Base-by-base conservation (phyloP, 306 rosid species). In the Quercus robur region DNA sequence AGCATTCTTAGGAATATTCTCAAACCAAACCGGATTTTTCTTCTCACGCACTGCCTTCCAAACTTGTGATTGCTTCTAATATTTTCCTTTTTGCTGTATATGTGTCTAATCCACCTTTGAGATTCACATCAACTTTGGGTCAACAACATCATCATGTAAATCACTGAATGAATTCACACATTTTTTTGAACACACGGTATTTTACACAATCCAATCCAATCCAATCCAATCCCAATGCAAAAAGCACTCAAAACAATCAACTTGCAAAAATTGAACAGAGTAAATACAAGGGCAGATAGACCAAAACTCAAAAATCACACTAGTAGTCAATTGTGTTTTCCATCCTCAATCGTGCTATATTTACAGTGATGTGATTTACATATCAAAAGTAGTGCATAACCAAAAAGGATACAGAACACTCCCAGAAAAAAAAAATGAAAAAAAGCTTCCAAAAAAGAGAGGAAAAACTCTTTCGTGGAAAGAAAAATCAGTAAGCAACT, bases 351-450 rank as follows among this genome's bases (percentile, higher is more conserved):
- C 73, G 52, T 77, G 20, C 66, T 75, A 14, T 59, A 38, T 54
- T 2, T 41, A 75, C 78, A 59, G 25, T 7, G 56, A 33, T 56
- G 51, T 12, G n/a, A 59, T 75, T 73, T 79, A 81, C 86, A 76
- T 35, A 79, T 59, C 63, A 75, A 81, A 83, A 81, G 79, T 17
- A 74, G 71, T 9, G 21, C 70, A 23, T 79, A 76, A 80, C 74
- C 71, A 51, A 75, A 78, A 57, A 71, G 31, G 70, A 46, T 5
- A 49, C n/a, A 11, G 58, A 44, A 54, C 77, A 78, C 82, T 67
- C 69, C 14, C 13, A 56, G 31, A 0, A n/a, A 63, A 5, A 28
- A 74, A 15, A 33, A 1, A 44, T 8, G 70, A 79, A 28, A 10
- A 77, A 73, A 81, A 38, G 10, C 10, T 73, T 56, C 46, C 23